phyloP scores from a whole-genome alignment of 352 stramenopile genomes.

The Pythium plurisporium region DNA sequence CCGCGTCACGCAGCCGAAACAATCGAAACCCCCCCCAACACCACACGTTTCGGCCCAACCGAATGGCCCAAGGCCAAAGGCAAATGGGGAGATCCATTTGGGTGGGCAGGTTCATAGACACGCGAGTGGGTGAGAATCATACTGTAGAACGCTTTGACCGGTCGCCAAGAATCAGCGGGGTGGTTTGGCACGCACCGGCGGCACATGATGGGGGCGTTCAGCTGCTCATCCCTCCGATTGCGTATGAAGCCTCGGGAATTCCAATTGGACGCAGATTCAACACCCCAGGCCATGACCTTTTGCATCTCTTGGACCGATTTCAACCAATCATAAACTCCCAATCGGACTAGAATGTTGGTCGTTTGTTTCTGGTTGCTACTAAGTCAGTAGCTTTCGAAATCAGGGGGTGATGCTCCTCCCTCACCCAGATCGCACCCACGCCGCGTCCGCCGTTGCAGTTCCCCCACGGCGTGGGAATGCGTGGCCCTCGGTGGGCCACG shows the following conservation, averaged over 20 bases:
- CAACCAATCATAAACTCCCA: neutral
- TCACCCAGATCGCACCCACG: constrained; percentile 1
- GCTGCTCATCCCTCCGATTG: constrained; percentile 14
- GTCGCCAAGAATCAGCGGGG: neutral
- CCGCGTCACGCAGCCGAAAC: too few relatives aligned
- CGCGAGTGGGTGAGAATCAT: too few relatives aligned
- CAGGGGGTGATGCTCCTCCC: too few relatives aligned
- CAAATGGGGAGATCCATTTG: too few relatives aligned
- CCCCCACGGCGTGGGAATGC: neutral
- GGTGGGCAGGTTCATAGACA: too few relatives aligned
- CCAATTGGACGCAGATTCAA: neutral
- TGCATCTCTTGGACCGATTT: neutral
- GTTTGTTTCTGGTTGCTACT: neutral
- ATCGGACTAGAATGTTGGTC: neutral
- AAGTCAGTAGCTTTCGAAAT: neutral
- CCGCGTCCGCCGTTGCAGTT: neutral
- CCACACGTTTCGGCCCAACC: too few relatives aligned
- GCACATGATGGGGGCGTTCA: neutral
- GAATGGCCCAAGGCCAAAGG: too few relatives aligned
- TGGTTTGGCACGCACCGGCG: neutral
- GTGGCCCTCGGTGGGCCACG: neutral
- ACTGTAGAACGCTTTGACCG: neutral
- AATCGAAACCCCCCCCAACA: too few relatives aligned
- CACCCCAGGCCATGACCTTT: neutral
- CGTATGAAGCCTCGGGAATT: constrained; percentile 6